A percentile compares a stretch with the other conserved stretches of the same genome.
Conservation (phyloP, 441 rosid genomes). For the Dalechampia spathulata region DNA sequence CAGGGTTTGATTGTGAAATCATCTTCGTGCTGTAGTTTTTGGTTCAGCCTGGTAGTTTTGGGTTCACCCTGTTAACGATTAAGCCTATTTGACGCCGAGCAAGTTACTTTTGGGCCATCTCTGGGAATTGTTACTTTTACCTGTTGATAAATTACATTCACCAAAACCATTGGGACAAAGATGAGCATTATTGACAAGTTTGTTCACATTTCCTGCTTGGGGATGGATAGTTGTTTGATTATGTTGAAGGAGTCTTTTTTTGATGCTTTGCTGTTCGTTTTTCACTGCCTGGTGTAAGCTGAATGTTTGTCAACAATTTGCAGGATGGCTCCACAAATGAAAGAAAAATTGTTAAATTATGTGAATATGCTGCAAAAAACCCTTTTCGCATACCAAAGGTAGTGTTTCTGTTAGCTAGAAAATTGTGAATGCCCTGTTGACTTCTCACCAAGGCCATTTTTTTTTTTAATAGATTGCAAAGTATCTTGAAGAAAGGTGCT, state of each 20-base stretch:
- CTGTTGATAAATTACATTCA: neutral
- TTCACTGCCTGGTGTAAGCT: neutral
- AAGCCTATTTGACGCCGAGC: neutral
- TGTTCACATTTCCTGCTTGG: neutral
- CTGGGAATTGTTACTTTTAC: neutral
- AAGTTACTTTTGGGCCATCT: constrained; percentile 1
- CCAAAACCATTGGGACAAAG: neutral
- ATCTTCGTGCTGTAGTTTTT: neutral
- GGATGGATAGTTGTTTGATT: neutral
- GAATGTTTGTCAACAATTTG: constrained; percentile 9
- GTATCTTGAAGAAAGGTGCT: constrained; percentile 91
- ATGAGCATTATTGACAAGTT: neutral
- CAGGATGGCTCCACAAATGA: constrained; percentile 80
- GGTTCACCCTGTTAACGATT: too few relatives aligned
- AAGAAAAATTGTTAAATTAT: constrained; percentile 75
- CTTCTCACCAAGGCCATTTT: constrained; percentile 8
- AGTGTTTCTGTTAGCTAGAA: constrained; percentile 10
- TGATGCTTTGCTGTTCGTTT: neutral
- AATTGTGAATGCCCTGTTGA: neutral
- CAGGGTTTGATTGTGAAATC: neutral
- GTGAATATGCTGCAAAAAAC: constrained; percentile 93
- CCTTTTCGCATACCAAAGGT: constrained; percentile 96
- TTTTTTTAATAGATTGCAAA: constrained; percentile 57
- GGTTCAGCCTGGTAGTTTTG: too few relatives aligned
- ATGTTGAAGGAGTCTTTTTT: neutral